These are phyloP conservation scores for Trifolium repens DNA, from an alignment of 306 rosid species.

Conservation along the genomic window DNA sequence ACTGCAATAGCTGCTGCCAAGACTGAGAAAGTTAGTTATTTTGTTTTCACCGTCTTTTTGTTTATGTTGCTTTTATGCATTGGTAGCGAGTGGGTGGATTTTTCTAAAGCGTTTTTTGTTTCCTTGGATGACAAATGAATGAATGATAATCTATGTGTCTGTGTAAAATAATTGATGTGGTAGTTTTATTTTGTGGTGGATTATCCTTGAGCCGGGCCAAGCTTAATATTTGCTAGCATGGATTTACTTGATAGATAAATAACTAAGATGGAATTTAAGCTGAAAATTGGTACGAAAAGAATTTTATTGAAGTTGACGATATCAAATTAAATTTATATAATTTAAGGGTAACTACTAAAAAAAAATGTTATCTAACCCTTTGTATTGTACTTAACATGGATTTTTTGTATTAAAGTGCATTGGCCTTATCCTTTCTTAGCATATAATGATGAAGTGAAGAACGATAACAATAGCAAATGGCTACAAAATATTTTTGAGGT, in stretches of 20 bases:
- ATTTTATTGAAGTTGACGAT: conserved; percentile 17
- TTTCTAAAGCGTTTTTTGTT: not conserved
- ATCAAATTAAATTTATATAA: not conserved
- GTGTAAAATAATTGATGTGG: not conserved
- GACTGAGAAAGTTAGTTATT: conserved; percentile 72
- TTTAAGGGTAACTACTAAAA: not conserved
- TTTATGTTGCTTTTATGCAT: not conserved
- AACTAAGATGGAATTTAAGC: conserved; percentile 13
- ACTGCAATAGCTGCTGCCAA: conserved; percentile 82
- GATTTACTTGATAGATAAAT: conserved; percentile 13
- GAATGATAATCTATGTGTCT: conserved; percentile 5
- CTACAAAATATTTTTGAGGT: not conserved
- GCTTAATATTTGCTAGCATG: not conserved
- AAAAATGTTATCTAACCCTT: not conserved
- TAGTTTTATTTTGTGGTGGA: conserved; percentile 5
- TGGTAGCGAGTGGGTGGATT: not conserved
- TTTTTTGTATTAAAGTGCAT: conserved; percentile 6
- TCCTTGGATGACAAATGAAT: not conserved
- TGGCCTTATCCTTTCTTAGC: no score
- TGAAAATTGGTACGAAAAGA: conserved; percentile 1
- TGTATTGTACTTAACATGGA: not conserved
- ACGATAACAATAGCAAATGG: conserved; percentile 1
- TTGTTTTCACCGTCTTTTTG: not conserved
- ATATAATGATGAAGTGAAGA: not conserved
- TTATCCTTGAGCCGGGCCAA: not conserved